phyloP scores from a whole-genome alignment of 441 rosid species.

The Gossypium aridum region DNA sequence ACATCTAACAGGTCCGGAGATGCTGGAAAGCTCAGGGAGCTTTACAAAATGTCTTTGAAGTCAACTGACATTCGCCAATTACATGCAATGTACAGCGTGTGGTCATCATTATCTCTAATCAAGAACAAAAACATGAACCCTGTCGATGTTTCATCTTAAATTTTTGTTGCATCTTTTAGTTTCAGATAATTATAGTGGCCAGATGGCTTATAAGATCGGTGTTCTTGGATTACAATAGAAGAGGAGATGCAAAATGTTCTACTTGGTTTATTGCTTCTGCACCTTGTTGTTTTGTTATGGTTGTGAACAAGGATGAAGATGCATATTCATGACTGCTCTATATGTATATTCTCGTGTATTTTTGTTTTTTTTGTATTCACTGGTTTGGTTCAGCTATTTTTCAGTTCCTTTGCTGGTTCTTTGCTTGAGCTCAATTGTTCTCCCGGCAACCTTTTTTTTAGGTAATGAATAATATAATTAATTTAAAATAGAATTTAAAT shows the following conservation, averaged over 20 bases:
- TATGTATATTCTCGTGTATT: not conserved
- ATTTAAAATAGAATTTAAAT: no score
- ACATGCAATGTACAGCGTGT: conserved; percentile 47
- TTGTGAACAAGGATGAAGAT: not conserved
- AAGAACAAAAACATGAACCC: not conserved
- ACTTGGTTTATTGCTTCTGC: not conserved
- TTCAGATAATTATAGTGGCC: not conserved
- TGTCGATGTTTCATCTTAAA: not conserved
- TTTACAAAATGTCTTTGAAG: conserved; percentile 69
- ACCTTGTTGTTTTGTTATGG: not conserved
- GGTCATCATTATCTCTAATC: conserved; percentile 39
- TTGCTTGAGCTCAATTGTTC: no score
- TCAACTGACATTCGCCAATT: conserved; percentile 44
- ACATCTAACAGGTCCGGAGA: conserved; percentile 37
- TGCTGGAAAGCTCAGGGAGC: conserved; percentile 56
- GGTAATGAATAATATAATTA: no score
- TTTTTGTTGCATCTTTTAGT: not conserved
- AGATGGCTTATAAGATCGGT: no score
- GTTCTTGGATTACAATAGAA: no score
- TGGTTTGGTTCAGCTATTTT: no score
- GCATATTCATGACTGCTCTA: not conserved
- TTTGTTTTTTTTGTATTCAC: not conserved
- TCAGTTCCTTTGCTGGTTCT: no score
- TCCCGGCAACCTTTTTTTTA: no score
- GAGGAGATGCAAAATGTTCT: no score